Conservation (phyloP, 371 early-diverging fungal genomes). For the Rhizomucor pusillus region DNA sequence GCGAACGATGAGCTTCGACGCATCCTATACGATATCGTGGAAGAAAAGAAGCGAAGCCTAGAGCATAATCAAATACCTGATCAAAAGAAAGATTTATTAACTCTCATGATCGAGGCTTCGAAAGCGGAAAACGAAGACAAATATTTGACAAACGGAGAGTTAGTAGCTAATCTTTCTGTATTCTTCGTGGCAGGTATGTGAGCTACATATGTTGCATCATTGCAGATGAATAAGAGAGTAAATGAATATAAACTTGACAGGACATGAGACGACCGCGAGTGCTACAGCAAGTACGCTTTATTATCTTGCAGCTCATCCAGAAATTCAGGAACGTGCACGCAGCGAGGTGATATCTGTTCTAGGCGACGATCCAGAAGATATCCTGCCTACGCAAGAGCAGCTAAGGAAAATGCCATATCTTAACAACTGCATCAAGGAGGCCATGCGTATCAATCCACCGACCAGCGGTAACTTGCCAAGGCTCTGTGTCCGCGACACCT, state of each 20-base stretch:
- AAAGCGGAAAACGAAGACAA: background rate
- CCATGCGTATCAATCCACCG: slow-evolving; percentile 43
- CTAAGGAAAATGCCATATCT: slow-evolving; percentile 41
- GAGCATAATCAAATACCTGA: background rate
- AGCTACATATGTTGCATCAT: background rate
- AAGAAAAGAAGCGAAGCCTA: slow-evolving; percentile 11
- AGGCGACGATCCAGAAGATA: slow-evolving; percentile 37
- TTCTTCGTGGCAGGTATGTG: slow-evolving; percentile 36
- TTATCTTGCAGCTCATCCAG: slow-evolving; percentile 26
- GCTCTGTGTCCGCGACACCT: slow-evolving; percentile 20
- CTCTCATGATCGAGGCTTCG: slow-evolving; percentile 21
- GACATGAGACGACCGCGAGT: slow-evolving; percentile 54
- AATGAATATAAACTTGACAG: background rate
- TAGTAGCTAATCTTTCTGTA: slow-evolving; percentile 18
- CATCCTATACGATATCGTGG: slow-evolving; percentile 15
- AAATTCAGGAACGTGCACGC: slow-evolving; percentile 47
- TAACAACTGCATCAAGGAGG: slow-evolving; percentile 38
- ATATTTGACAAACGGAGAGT: slow-evolving; percentile 11
- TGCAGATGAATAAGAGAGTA: background rate
- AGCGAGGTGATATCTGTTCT: slow-evolving; percentile 48
- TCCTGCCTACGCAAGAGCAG: slow-evolving; percentile 42
- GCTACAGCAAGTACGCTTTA: slow-evolving; percentile 36
- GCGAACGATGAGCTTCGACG: slow-evolving; percentile 9
- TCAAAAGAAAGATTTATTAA: slow-evolving; percentile 20
- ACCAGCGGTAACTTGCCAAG: slow-evolving; percentile 13